Percentiles rank a stretch among this genome's conserved stretches.
Conservation (phyloP, 192 early-diverging fungal species). For the Backusella tuberculispora region DNA sequence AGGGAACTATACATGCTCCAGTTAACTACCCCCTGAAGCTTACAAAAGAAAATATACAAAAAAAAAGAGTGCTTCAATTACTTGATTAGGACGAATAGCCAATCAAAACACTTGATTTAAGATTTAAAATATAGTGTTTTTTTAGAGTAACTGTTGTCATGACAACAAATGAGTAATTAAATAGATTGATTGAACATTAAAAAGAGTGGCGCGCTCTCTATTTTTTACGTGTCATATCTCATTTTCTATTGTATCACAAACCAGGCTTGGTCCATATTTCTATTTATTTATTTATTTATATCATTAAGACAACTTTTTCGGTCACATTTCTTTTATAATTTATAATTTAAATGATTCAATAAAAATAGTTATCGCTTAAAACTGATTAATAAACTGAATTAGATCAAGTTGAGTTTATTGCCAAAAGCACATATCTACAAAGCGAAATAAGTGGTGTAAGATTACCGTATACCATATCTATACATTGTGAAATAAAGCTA, state of each 20-base stretch:
- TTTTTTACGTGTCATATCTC: not conserved
- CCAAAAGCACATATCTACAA: no score
- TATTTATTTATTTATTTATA: no score
- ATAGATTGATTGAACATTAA: not conserved
- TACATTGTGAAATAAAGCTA: no score
- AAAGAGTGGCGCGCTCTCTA: not conserved
- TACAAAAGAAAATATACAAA: not conserved
- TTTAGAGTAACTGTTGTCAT: not conserved
- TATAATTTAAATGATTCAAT: not conserved
- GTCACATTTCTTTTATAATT: not conserved
- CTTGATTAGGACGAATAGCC: not conserved
- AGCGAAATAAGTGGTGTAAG: no score
- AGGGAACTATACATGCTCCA: not conserved
- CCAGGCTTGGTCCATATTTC: constrained; percentile 1
- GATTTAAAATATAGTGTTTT: not conserved
- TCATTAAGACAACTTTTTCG: not conserved
- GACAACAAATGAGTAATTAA: not conserved
- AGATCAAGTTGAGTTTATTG: no score
- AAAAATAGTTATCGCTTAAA: not conserved
- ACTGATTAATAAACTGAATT: not conserved
- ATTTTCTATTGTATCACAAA: not conserved
- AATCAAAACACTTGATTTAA: not conserved
- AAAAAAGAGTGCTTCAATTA: not conserved
- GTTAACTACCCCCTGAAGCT: not conserved
- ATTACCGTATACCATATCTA: no score